Evolutionary conservation across 148 eudicot species (phyloP), one percentile per base, ranked within the genome.

Genomic region (Vaccinium macrocarpon): DNA sequence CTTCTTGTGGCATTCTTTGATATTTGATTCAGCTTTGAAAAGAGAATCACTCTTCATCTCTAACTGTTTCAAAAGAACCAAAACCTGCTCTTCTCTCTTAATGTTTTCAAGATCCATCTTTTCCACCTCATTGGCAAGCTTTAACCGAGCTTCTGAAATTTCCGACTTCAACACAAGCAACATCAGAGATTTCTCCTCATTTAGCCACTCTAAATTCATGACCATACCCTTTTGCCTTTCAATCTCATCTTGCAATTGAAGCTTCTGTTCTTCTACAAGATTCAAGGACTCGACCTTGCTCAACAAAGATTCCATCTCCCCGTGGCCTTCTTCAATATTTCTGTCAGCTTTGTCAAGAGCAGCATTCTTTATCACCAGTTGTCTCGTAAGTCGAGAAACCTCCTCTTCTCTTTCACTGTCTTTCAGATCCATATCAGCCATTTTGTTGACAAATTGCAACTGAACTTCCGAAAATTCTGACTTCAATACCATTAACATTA

Each of bases 141-240:
- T 82, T 35, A 46, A 57, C 11, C 68, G 88, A 50, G 86, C 87
- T 73, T 89, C 90, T 0, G 84, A 80, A 81, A 86, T 73, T 77
- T 89, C 92, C 25, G 92, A 88, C 82, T 81, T 89, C 86, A 91
- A 76, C 81, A 92, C 87, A 78, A 93, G 84, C 77, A 92, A 66
- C 90, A 89, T 89, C 25, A 92, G 53, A 27, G 95, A 92, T 52
- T 89, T 76, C 74, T 95, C 98, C 78, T 92, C 93, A 84, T 92
- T 93, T 86, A 92, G 93, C 87, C 87, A 48, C 90, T 87, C 93
- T 75, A 95, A 66, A 71, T 89, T 87, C 18, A 89, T 83, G 52
- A 90, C 80, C 62, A 84, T 23, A 9, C 71, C 71, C 71, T 8
- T 64, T n/a, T 23, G 29, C 71, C 71, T 64, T 64, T 23, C 15